Conservation (phyloP, 2,329 filamentous ascomycete species). For the Cercospora canescens region DNA sequence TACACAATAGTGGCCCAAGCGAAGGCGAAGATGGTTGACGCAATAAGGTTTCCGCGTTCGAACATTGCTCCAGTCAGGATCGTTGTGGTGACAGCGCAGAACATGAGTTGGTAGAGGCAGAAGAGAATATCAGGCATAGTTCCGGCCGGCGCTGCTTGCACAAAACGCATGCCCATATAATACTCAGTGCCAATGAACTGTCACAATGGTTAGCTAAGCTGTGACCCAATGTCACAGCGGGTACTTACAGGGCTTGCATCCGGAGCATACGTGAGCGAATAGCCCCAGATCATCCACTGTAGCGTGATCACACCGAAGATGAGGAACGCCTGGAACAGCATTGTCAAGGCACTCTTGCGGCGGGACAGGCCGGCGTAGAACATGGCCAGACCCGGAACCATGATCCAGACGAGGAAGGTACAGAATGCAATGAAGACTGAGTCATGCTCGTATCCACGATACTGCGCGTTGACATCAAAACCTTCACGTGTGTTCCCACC, state of each 20-base stretch:
- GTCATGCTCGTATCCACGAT: constrained; percentile 59
- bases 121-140: constrained; percentile 53
- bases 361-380: constrained; percentile 64
- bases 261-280: constrained; percentile 54
- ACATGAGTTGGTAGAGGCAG: constrained; percentile 65
- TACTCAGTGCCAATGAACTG: constrained; percentile 64
- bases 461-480: constrained; percentile 61
- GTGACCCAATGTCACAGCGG: neutral
- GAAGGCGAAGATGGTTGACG: constrained; percentile 65
- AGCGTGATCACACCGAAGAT: constrained; percentile 57
- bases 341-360: constrained; percentile 60
- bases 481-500: constrained; percentile 55
- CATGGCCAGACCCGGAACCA: constrained; percentile 66
- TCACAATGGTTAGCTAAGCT: constrained; percentile 50
- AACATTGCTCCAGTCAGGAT: constrained; percentile 66
- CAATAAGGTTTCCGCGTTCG: constrained; percentile 63
- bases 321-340: constrained; percentile 64
- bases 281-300: constrained; percentile 66
- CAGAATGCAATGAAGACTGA: constrained; percentile 62
- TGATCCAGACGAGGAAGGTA: constrained; percentile 63
- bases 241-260: neutral
- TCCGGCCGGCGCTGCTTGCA: constrained; percentile 58
- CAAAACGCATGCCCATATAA: constrained; percentile 63
- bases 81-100: constrained; percentile 62
- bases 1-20: constrained; percentile 67